These are phyloP conservation scores for Lonicera japonica DNA, from an alignment of 129 eudicot species.

Conservation along the genomic window DNA sequence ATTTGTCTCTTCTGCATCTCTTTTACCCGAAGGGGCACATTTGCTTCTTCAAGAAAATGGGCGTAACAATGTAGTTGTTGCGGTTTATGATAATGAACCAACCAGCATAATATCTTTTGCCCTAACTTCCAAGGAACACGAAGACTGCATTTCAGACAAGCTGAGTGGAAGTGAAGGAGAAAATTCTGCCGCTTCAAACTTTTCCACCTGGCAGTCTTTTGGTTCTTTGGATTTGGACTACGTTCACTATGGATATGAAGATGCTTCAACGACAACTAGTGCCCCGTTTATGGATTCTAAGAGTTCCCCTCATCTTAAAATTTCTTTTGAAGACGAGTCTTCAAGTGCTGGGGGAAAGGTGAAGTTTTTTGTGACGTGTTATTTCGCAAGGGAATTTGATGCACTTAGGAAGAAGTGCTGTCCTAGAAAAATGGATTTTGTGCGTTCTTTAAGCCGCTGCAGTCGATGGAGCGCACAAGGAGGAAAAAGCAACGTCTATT, in stretches of 20 bases:
- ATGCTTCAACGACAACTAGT: constrained; percentile 35
- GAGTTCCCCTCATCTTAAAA: constrained; percentile 60
- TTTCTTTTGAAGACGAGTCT: constrained; percentile 73
- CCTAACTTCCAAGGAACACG: constrained; percentile 63
- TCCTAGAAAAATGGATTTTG: constrained; percentile 56
- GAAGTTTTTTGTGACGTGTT: constrained; percentile 76
- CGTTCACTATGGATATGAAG: constrained; percentile 60
- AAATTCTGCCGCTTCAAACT: constrained; percentile 45
- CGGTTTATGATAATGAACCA: constrained; percentile 87
- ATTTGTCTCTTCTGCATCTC: constrained; percentile 49
- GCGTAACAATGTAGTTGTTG: constrained; percentile 50
- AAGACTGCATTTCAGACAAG: constrained; percentile 54
- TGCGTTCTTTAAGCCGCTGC: constrained; percentile 88
- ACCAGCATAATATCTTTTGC: constrained; percentile 83
- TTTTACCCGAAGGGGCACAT: constrained; percentile 69
- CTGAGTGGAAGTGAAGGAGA: constrained; percentile 16
- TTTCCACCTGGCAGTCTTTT: constrained; percentile 78
- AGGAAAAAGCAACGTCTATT: constrained; percentile 85
- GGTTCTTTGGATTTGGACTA: constrained; percentile 71
- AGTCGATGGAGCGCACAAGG: constrained; percentile 95
- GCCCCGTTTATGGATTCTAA: constrained; percentile 43
- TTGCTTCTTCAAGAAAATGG: constrained; percentile 56
- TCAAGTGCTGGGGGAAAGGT: constrained; percentile 48
- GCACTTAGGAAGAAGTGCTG: constrained; percentile 63
- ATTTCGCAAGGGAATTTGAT: constrained; percentile 77